These are phyloP conservation scores for Heterobasidion irregulare DNA, from an alignment of 1,284 basidiomycete genomes.

Conservation along the genomic window DNA sequence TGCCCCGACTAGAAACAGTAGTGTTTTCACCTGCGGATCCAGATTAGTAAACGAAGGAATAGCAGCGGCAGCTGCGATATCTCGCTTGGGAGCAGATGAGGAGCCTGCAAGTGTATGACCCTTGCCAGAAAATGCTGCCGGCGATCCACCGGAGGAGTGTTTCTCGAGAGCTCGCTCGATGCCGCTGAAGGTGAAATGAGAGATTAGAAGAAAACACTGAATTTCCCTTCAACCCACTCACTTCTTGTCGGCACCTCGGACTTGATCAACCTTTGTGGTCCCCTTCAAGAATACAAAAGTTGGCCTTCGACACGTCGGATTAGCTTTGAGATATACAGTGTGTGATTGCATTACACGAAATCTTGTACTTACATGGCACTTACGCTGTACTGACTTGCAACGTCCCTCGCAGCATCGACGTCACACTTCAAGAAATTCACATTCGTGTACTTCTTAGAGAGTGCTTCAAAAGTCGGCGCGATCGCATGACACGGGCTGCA, in stretches of 20 bases:
- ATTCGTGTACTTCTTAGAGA: constrained; percentile 54
- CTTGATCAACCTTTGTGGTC: constrained; percentile 54
- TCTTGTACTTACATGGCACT: constrained; percentile 49
- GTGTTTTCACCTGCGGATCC: constrained; percentile 56
- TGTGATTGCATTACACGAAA: not conserved
- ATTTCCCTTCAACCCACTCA: constrained; percentile 25
- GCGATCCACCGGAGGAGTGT: constrained; percentile 29
- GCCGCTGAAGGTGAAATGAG: constrained; percentile 28
- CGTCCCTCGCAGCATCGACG: constrained; percentile 61
- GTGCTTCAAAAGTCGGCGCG: constrained; percentile 60
- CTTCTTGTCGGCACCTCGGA: constrained; percentile 60
- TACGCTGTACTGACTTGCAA: constrained; percentile 51
- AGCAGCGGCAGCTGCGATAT: constrained; percentile 23
- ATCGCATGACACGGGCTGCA: constrained; percentile 78
- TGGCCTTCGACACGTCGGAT: constrained; percentile 40
- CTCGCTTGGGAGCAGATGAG: constrained; percentile 21
- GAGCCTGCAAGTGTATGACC: constrained; percentile 62
- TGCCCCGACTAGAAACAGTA: constrained; percentile 49
- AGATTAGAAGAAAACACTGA: not conserved
- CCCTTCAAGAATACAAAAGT: constrained; percentile 73
- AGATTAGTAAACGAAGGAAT: constrained; percentile 36
- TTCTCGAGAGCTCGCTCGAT: constrained; percentile 49
- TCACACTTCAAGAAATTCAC: constrained; percentile 79
- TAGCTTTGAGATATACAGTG: not conserved
- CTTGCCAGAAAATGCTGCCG: constrained; percentile 52